Percentiles rank a stretch among this genome's conserved stretches.
These are phyloP conservation scores for Stemphylium vesicarium DNA, from an alignment of 2,329 filamentous ascomycete genomes.

Conservation along the genomic window DNA sequence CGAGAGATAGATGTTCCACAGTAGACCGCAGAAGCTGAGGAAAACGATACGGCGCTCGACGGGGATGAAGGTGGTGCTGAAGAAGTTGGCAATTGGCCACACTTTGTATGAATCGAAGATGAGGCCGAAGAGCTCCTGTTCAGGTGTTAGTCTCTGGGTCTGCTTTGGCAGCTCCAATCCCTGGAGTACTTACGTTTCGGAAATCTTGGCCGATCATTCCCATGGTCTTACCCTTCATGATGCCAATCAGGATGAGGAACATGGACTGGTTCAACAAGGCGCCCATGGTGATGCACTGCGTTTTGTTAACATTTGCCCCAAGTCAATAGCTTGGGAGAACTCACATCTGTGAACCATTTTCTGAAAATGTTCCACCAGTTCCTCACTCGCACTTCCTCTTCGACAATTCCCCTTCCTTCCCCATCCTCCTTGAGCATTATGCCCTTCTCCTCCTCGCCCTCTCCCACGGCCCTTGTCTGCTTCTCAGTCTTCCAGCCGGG, in stretches of 20 bases:
- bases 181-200: slow-evolving; percentile 44
- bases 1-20: slow-evolving; percentile 78
- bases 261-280: slow-evolving; percentile 69
- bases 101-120: slow-evolving; percentile 71
- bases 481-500: slow-evolving; percentile 60
- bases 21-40: slow-evolving; percentile 72
- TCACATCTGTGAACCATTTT: slow-evolving; percentile 68
- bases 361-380: slow-evolving; percentile 65
- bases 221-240: slow-evolving; percentile 50
- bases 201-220: slow-evolving; percentile 42
- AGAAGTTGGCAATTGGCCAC: slow-evolving; percentile 73
- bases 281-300: slow-evolving; percentile 64
- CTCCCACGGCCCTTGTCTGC: slow-evolving; percentile 19
- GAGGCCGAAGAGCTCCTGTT: slow-evolving; percentile 41
- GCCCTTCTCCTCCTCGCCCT: slow-evolving; percentile 40
- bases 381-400: slow-evolving; percentile 40
- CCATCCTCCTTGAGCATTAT: slow-evolving; percentile 36
- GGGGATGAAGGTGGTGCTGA: slow-evolving; percentile 74
- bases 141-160: slow-evolving; percentile 1
- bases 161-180: slow-evolving; percentile 21
- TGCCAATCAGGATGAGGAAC: slow-evolving; percentile 67
- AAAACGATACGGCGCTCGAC: slow-evolving; percentile 74
- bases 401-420: slow-evolving; percentile 31
- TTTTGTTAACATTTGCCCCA: slow-evolving; percentile 10
- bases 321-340: background rate